Base-by-base conservation (phyloP, 2,329 filamentous ascomycete genomes). In the Davidsoniella virescens region DNA sequence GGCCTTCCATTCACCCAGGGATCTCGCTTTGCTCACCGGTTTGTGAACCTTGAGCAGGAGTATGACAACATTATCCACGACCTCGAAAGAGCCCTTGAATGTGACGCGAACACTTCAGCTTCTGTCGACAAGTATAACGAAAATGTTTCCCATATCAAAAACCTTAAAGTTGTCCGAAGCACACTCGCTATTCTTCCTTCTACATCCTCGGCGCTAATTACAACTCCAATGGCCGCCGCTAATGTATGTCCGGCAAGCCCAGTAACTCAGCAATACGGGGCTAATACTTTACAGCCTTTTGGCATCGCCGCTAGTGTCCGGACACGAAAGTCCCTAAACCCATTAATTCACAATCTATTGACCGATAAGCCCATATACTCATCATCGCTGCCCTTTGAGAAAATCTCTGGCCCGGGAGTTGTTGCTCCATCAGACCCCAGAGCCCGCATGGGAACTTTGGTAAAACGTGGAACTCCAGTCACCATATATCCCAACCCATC, bases 331-430 rank as follows among this genome's bases (percentile, higher is more conserved):
- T 70, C 68, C 51, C 72, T 75, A 59, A 98, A 98, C 58, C 87
- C 88, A 0, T 70, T 98, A 1, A 92, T 98, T 43, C 87, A 98
- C 65, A 96, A 95, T 59, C 76, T 98, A 1, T 73, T 98, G 8
- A 98, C 92, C 2, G 92, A 98, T 65, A 93, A 94, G 59, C 90
- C 92, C 0, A 76, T 88, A 12, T 83, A 87, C 56, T 96, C 92
- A 1, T 92, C 92, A 1, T 98, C 92, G 0, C 70, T 98, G 0
- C 92, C 92, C 0, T 72, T 80, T 5, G 76, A 80, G 39, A 74
- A 84, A 45, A 73, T 87, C 29, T 67, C 63, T 51, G 38, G 47
- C 23, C 49, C 52, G 5, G 39, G 49, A 17, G 41, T 51, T 10
- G 46, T 44, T 14, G 25, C 49, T 4, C 44, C 44, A 2, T n/a